These are phyloP conservation scores for Verticillium nonalfalfae DNA, from an alignment of 2,329 filamentous ascomycete species.

Conservation along the genomic window DNA sequence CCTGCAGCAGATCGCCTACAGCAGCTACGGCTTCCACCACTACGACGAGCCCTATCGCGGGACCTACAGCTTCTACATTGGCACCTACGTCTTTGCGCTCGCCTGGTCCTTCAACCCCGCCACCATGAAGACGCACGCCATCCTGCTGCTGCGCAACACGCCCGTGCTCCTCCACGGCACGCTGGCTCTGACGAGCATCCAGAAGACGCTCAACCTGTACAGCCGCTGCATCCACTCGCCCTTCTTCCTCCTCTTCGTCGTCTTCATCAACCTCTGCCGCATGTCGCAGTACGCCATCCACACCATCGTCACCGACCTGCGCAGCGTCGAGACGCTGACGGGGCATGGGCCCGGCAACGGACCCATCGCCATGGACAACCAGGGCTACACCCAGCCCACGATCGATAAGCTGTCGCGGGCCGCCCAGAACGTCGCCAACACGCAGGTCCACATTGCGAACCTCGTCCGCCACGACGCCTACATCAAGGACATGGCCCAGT, in stretches of 20 bases:
- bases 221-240: neutral
- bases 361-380: neutral
- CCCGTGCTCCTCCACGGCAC: neutral
- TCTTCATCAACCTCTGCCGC: conserved; percentile 2
- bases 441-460: conserved; percentile 7
- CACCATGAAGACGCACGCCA: conserved; percentile 4
- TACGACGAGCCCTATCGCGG: conserved; percentile 1
- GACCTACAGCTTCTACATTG: conserved; percentile 6
- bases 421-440: conserved; percentile 5
- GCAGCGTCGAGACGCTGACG: conserved; percentile 1
- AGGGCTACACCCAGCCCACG: neutral
- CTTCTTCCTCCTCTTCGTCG: conserved; percentile 5
- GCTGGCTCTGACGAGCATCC: neutral
- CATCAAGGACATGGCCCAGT: conserved; percentile 1
- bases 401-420: conserved; percentile 5
- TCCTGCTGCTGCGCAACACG: conserved; percentile 7
- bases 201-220: neutral
- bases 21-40: conserved; percentile 8
- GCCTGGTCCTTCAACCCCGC: conserved; percentile 5
- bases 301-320: conserved; percentile 2
- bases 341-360: conserved; percentile 2
- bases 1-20: conserved; percentile 5
- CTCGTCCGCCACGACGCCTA: conserved; percentile 5
- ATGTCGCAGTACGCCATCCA: conserved; percentile 2
- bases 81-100: conserved; percentile 7